Evolutionary conservation across 345 rosid species (phyloP), one percentile per base, ranked within the genome.

Genomic region (Excoecaria agallocha): DNA sequence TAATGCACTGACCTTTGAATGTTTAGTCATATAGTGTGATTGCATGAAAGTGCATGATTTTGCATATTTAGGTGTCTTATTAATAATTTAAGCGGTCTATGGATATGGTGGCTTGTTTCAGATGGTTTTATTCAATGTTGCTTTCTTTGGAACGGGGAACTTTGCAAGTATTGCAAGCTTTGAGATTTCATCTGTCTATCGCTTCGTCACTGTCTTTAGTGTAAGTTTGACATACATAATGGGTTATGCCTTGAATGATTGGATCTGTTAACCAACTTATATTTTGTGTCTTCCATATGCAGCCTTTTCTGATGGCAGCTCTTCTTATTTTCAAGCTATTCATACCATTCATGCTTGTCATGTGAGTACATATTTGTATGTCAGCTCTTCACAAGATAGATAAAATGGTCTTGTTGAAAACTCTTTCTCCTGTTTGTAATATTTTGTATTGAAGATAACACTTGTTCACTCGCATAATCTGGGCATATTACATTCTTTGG

Each of bases 141-240:
- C 98, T 39, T 94, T 94, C 91, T 94, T 92, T 13, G 98, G 98
- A 72, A 92, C 98, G 61, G 97, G 98, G 50, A 94, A 94, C 85
- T 94, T 94, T 66, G 97, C 97, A 64, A 94, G 97, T 83, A 94
- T 94, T 79, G 98, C 98, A 72, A 94, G 98, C 84, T 94, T 94
- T 79, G 98, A 94, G 90, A 94, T 94, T 78, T 94, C 97, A 70
- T 94, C 97, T 39, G 97, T 94, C 50, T 94, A 92, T 70, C 86
- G 98, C 54, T 94, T 94, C 80, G 88, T 94, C 86, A 94, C 97
- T 54, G 75, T 94, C 80, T 94, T 94, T 86, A 94, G 95, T 52
- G 98, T 94, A 87, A 94, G 97, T 87, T 67, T 68, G 43, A 22
- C 6, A 68, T 5, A n/a, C 68, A 20, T 43, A 19, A 16, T 54